Base-by-base conservation (phyloP, 1,139 yeast genomes). In the Yamadazyma spencermartinsiae region DNA sequence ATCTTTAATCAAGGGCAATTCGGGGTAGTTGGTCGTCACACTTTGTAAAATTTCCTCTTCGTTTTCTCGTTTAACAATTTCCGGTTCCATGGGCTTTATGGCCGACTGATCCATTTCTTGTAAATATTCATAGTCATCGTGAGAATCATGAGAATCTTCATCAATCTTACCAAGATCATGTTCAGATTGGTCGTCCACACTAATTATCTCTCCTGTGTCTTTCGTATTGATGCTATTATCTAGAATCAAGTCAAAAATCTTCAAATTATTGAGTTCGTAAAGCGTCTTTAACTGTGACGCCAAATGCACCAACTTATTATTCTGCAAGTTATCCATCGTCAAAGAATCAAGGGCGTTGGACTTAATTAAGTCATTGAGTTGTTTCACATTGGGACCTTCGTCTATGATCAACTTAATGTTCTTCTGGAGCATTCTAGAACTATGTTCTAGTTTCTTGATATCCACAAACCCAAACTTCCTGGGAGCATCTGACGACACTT, bases 1-100 rank as follows among this genome's bases (percentile, higher is more conserved):
- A 52, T 85, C 78, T 9, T 68, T 60, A 37, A 92, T 86, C 17
- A 60, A 61, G 0, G 98, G 98, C 18, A 90, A 61, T 4, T 70
- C 68, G 1, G 97, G 97, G 34, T 19, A 20, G 19, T 18, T 17
- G 18, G 31, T 34, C 23, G 40, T 17, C 2, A 12, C 34, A 14
- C 16, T 16, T 10, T 33, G 11, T 15, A 15, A 33, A 7, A 41
- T 26, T 20, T 36, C 33, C 14, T 24, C 17, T 15, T 14, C 38
- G 31, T 35, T 39, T 11, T 34, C 35, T 13, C 38, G 39, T 21
- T 19, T 17, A 14, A 33, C 21, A 23, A 32, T 32, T 32, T 32
- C 34, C n/a, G 36, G 31, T 28, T 28, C 31, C 12, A 12, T 28
- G 17, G 16, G 11, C n/a, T 11, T 28, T 8, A 28, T 28, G 12